Evolutionary conservation across 192 early-diverging fungal species (phyloP).

Genomic region (Mortierella antarctica): DNA sequence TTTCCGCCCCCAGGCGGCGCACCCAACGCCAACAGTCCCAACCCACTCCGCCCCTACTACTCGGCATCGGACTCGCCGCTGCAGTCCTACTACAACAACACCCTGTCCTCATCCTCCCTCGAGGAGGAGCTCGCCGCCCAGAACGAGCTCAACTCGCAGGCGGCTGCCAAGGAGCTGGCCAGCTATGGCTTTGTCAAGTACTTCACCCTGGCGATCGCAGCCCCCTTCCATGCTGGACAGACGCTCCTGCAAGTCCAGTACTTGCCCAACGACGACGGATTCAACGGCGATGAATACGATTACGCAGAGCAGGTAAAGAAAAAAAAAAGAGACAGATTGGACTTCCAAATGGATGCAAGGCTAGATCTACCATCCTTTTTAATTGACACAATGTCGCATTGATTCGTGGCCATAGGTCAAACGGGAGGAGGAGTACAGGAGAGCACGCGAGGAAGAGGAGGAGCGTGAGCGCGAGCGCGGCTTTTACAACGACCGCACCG

Average conservation of each 20-base stretch:
- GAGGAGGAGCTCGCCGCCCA: constrained; percentile 46
- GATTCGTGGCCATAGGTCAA: constrained; percentile 3
- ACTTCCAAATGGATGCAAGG: background rate
- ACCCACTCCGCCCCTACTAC: constrained; percentile 49
- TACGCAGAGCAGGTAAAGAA: constrained; percentile 49
- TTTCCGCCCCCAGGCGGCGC: constrained; percentile 45
- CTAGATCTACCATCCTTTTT: background rate
- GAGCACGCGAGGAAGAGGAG: constrained; percentile 16
- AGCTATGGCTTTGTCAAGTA: constrained; percentile 75
- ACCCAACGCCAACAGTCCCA: constrained; percentile 36
- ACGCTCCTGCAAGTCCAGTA: constrained; percentile 86
- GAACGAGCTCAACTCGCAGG: constrained; percentile 55
- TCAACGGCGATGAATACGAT: constrained; percentile 47
- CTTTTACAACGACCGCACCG: constrained; percentile 36
- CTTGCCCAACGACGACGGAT: constrained; percentile 68
- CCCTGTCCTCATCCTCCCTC: constrained; percentile 27
- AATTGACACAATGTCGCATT: background rate
- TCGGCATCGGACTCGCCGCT: constrained; percentile 39
- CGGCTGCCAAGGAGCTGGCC: constrained; percentile 68
- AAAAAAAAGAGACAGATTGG: background rate
- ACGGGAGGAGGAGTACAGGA: constrained; percentile 25
- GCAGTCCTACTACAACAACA: constrained; percentile 53
- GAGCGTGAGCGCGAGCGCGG: constrained; percentile 11
- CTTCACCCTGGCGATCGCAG: constrained; percentile 67
- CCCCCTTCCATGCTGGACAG: constrained; percentile 76